Percentiles rank a stretch among this genome's conserved stretches.
phyloP scores from a whole-genome alignment of 768 basidiomycete genomes.

The Boletales sp. region DNA sequence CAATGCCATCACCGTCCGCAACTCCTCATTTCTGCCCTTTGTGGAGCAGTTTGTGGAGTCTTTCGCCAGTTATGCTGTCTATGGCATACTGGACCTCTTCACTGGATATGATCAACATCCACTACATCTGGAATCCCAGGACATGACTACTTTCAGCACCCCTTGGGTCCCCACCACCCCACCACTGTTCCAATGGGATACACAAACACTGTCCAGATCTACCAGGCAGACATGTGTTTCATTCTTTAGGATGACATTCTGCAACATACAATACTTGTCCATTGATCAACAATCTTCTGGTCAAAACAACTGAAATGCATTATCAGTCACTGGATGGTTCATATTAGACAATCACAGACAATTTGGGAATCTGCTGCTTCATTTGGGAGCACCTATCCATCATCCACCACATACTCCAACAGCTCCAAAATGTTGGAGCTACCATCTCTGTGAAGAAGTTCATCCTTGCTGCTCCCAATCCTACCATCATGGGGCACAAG shows the following conservation, averaged over 20 bases:
- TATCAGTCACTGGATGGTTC: conserved; percentile 28
- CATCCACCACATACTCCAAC: conserved; percentile 36
- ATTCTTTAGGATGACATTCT: conserved; percentile 27
- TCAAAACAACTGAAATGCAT: conserved; percentile 31
- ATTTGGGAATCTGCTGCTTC: conserved; percentile 34
- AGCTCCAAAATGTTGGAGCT: conserved; percentile 33
- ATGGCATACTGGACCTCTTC: too few species aligned
- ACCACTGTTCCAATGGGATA: too few species aligned
- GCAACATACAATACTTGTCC: conserved; percentile 33
- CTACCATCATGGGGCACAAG: conserved; percentile 34
- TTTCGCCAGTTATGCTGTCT: not conserved
- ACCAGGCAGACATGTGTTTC: too few species aligned
- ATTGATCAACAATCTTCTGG: conserved; percentile 39
- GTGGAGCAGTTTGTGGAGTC: not conserved
- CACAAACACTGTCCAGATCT: too few species aligned
- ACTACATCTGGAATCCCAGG: conserved; percentile 8
- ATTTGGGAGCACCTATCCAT: conserved; percentile 38
- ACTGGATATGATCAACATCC: conserved; percentile 31
- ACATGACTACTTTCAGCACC: too few species aligned
- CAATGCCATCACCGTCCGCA: not conserved
- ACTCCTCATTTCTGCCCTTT: not conserved
- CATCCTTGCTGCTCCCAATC: conserved; percentile 22
- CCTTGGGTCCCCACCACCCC: conserved; percentile 12
- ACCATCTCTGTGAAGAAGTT: conserved; percentile 39
- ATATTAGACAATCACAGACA: conserved; percentile 35